These are phyloP conservation scores for Drechslerella dactyloides DNA, from an alignment of 2,329 filamentous ascomycete species.

Conservation along the genomic window DNA sequence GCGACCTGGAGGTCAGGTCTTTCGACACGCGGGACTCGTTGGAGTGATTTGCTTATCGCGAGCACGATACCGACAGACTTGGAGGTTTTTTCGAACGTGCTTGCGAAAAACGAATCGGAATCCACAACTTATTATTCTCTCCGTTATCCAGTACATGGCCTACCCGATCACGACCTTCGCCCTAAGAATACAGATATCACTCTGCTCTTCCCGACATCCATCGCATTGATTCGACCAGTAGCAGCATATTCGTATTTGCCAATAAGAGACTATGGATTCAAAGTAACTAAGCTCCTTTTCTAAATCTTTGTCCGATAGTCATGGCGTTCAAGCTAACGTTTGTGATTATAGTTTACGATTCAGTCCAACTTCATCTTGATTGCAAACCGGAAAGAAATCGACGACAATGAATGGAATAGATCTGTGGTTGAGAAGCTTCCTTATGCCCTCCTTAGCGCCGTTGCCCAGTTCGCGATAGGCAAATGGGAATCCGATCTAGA, in stretches of 20 bases:
- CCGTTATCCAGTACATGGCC: background rate
- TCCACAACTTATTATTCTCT: background rate
- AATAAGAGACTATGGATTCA: conserved; percentile 1
- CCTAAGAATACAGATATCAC: background rate
- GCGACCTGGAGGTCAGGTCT: no score
- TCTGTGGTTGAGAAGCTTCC: background rate
- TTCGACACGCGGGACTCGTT: background rate
- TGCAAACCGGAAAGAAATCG: conserved; percentile 1
- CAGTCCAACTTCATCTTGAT: conserved; percentile 2
- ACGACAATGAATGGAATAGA: background rate
- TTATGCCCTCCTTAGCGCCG: background rate
- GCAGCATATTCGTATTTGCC: background rate
- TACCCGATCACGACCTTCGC: background rate
- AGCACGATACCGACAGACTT: background rate
- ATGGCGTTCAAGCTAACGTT: no score
- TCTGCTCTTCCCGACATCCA: background rate
- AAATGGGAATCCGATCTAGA: background rate
- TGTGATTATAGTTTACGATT: background rate
- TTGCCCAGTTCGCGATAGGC: background rate
- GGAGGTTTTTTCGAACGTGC: background rate
- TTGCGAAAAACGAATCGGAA: background rate
- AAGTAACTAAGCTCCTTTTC: background rate
- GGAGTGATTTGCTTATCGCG: background rate
- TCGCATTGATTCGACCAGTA: background rate
- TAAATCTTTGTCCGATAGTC: no score